Evolutionary conservation across 2,329 filamentous ascomycete genomes (phyloP), one percentile per base, ranked within the genome.

Genomic region (Simplicillium aogashimaense): DNA sequence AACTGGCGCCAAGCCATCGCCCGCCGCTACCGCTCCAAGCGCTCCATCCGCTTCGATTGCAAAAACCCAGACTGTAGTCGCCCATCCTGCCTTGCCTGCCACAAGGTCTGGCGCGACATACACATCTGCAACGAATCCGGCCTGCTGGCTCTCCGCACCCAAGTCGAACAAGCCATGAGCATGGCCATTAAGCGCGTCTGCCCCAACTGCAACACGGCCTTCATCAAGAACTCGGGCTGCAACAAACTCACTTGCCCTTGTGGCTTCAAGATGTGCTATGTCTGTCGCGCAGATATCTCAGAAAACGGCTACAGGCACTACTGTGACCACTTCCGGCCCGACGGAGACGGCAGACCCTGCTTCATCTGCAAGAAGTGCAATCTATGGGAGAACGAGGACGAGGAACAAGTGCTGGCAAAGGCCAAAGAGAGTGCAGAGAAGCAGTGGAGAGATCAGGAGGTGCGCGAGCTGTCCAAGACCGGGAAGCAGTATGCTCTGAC

Each of bases 261-360:
- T 61, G 92, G 92, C 8, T 97, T 97, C 64, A 83, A 85, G 51
- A 97, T 97, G 90, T 98, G 92, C 60, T 98, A 98, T 55, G 78
- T 97, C 36, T 98, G 92, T 60, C 85, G 92, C 32, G 82, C 82
- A 50, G 81, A 86, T 52, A 77, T 83, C 36, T 66, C 70, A 41
- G 67, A 75, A 37, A 82, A 89, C 57, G 89, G 90, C 1, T 97
- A 98, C 60, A 73, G 79, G 31, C 92, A 98, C 61, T 98, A 95
- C 55, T 98, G 92, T 58, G 85, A 95, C 57, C 92, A 97, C 62
- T 97, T 97, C 59, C 76, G 92, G 8, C 82, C 86, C 9, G 75
- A 84, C 45, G 86, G 83, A 0, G 87, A 89, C 37, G 67, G 70
- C 15, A 74, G 76, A 12, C 68, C 71, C 12, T 98, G 92, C 58